Evolutionary conservation across 805 yeast genomes (phyloP).

Genomic region (Saturnispora serradocipensis): DNA sequence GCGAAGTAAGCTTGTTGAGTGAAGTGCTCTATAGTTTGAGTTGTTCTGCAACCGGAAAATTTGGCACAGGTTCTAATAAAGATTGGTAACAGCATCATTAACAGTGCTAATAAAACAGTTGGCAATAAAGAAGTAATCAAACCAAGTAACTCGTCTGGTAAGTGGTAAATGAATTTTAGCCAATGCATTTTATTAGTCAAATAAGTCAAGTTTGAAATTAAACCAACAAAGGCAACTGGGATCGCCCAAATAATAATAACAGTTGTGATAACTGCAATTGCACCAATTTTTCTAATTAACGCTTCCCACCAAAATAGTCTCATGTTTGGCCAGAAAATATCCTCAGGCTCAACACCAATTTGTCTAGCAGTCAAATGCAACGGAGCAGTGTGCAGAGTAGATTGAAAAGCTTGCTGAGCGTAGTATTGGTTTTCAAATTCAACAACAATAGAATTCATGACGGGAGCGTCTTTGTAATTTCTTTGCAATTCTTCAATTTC

Average conservation of each 20-base stretch:
- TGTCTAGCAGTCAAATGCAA: conserved; percentile 50
- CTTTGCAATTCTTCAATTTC: conserved; percentile 51
- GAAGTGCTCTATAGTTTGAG: conserved; percentile 49
- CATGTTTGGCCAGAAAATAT: conserved; percentile 64
- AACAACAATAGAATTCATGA: conserved; percentile 75
- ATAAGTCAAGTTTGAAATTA: conserved; percentile 57
- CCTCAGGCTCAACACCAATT: conserved; percentile 55
- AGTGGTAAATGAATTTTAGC: conserved; percentile 45
- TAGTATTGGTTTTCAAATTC: conserved; percentile 69
- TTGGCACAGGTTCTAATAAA: conserved; percentile 57
- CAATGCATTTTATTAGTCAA: conserved; percentile 48
- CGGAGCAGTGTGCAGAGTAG: conserved; percentile 56
- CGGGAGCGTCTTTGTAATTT: conserved; percentile 36
- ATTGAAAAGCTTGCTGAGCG: conserved; percentile 66
- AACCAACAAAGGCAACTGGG: conserved; percentile 74
- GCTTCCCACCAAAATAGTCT: conserved; percentile 78
- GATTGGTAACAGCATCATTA: conserved; percentile 60
- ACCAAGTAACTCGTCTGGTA: conserved; percentile 50
- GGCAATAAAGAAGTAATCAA: conserved; percentile 62
- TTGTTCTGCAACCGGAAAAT: conserved; percentile 47
- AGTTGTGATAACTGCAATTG: conserved; percentile 45
- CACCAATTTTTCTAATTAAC: conserved; percentile 41
- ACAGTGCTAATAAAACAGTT: conserved; percentile 51
- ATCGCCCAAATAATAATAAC: conserved; percentile 61
- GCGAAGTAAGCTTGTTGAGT: conserved; percentile 64